These are phyloP conservation scores for Ashbya aceris DNA, from an alignment of 1,139 yeast genomes.

Conservation along the genomic window DNA sequence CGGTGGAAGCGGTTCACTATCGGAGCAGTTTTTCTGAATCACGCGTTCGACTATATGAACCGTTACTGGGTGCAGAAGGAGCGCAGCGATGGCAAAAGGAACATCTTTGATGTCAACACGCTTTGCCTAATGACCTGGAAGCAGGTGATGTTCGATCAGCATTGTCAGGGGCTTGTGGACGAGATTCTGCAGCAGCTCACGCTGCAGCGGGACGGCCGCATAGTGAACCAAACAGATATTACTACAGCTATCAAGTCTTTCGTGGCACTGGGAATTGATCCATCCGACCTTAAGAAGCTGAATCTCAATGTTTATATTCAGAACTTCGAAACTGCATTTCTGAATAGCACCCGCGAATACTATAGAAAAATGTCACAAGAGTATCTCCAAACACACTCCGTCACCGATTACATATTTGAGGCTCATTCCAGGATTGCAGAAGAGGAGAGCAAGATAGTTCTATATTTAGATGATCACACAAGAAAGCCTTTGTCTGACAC, in stretches of 20 bases:
- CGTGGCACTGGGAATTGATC: slow-evolving; percentile 67
- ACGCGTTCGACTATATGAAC: slow-evolving; percentile 91
- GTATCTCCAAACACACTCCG: slow-evolving; percentile 64
- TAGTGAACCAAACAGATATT: slow-evolving; percentile 57
- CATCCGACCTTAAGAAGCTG: slow-evolving; percentile 75
- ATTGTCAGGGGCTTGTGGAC: slow-evolving; percentile 48
- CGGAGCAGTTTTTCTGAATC: slow-evolving; percentile 88
- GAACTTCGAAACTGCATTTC: slow-evolving; percentile 67
- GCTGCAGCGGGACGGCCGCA: slow-evolving; percentile 70
- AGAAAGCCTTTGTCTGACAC: slow-evolving; percentile 67
- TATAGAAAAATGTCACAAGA: slow-evolving; percentile 61
- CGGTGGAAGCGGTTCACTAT: slow-evolving; percentile 85
- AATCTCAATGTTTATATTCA: slow-evolving; percentile 74
- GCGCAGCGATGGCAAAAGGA: slow-evolving; percentile 88
- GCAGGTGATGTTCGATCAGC: slow-evolving; percentile 63
- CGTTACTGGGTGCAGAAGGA: slow-evolving; percentile 97
- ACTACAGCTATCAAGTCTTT: slow-evolving; percentile 76
- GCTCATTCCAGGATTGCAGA: slow-evolving; percentile 77
- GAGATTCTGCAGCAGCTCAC: slow-evolving; percentile 73
- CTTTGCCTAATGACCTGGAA: slow-evolving; percentile 85
- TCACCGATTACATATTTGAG: slow-evolving; percentile 82
- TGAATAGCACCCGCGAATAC: slow-evolving; percentile 64
- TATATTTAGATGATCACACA: slow-evolving; percentile 80
- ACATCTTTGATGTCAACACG: slow-evolving; percentile 84
- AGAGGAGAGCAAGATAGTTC: slow-evolving; percentile 69